Evolutionary conservation across 202 grass and related monocot species (phyloP), one percentile per base, ranked within the genome.

Genomic region (Cymbopogon flexuosus): DNA sequence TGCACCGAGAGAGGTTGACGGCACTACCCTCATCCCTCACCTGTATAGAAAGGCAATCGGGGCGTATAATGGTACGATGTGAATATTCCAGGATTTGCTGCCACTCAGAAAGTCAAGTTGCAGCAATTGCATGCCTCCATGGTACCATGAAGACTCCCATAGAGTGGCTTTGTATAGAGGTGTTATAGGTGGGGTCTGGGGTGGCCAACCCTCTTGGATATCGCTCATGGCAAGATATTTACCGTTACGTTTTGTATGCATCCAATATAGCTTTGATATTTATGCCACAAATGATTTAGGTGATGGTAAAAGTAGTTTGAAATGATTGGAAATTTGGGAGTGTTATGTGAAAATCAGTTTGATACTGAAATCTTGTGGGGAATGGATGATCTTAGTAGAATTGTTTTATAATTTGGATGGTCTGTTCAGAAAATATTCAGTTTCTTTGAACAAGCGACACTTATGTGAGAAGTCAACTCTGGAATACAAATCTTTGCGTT

Each of bases 141-240:
- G 79, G 79, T 90, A 86, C 65, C 88, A 86, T 57, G 56, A 89
- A 73, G 75, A 74, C 5, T 62, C 79, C 68, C 46, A 63, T 29
- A 40, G 68, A 86, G 67, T 91, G 83, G 77, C 81, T 84, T 74
- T 91, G 89, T 89, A 94, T 89, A 94, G 75, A 82, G 84, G 86
- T 89, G 82, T 33, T 87, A 69, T 91, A 85, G 73, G 65, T 83
- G 72, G 76, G 84, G 84, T 85, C 60, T 83, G 72, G 76, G 84
- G 84, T 85, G 81, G 73, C 67, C 81, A 72, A 47, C 68, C 83
- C 75, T 82, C 81, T 89, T 12, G 22, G 54, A 87, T 85, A 75
- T 81, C n/a, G 83, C 83, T 61, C 82, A 74, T 82, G 67, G 45
- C 76, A 83, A 36, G 72, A 83, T 76, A 80, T 61, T 83, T 83